Percentiles rank a stretch among this genome's conserved stretches.
Evolutionary conservation across 495 filamentous ascomycete species (phyloP).

Genomic region (Achaetomiella virescens): DNA sequence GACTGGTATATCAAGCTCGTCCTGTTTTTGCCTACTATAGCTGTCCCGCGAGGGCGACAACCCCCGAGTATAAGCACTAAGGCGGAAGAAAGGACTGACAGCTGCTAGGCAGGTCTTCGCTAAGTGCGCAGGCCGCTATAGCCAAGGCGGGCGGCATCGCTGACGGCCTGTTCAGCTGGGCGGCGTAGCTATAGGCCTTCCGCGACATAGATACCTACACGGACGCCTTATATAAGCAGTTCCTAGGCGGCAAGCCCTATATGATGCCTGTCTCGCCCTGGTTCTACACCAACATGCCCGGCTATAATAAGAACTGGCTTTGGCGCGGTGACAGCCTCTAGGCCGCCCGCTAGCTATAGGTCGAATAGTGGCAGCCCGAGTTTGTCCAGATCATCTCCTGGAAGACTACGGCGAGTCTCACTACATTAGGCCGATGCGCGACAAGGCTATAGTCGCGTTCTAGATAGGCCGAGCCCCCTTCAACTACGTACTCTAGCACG

Average conservation of each 20-base stretch:
- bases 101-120: no score
- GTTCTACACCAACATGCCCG: constrained; percentile 60
- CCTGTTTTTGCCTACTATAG: no score
- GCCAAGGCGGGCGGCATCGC: neutral
- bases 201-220: constrained; percentile 7
- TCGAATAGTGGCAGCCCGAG: constrained; percentile 51
- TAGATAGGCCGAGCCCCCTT: no score
- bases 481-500: no score
- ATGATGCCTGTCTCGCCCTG: constrained; percentile 68
- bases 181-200: constrained; percentile 13
- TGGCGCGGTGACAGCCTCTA: constrained; percentile 60
- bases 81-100: no score
- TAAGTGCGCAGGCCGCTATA: constrained; percentile 29
- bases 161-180: constrained; percentile 19
- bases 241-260: constrained; percentile 20
- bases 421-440: constrained; percentile 43
- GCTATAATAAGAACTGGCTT: constrained; percentile 63
- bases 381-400: constrained; percentile 49
- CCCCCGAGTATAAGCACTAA: no score
- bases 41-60: no score
- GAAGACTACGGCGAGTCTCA: constrained; percentile 72
- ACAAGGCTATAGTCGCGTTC: no score
- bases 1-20: constrained; percentile 46
- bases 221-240: constrained; percentile 9
- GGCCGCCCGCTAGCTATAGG: constrained; percentile 63